Conservation (phyloP, 2,329 filamentous ascomycete species). For the Helotiales sp. region DNA sequence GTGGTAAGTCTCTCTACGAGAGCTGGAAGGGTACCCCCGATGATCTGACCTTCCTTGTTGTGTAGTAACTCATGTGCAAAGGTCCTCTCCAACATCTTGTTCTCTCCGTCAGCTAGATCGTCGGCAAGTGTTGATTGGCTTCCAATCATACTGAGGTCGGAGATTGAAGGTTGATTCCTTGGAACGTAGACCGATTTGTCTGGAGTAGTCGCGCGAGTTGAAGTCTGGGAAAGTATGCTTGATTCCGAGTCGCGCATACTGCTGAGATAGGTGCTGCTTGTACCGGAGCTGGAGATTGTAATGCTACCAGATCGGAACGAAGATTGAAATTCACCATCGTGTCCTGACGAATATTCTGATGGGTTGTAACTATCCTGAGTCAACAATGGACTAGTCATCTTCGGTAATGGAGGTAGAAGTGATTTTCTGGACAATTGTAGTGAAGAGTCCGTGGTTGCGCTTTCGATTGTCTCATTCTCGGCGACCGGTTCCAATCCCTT, state of each 20-base stretch:
- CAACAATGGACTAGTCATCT: conserved; percentile 57
- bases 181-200: conserved; percentile 54
- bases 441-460: conserved; percentile 44
- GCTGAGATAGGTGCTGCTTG: conserved; percentile 78
- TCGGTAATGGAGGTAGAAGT: conserved; percentile 61
- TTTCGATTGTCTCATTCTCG: conserved; percentile 29
- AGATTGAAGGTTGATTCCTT: conserved; percentile 62
- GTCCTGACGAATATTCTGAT: conserved; percentile 49
- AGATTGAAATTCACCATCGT: conserved; percentile 56
- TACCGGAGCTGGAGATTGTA: conserved; percentile 76
- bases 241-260: conserved; percentile 76
- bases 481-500: conserved; percentile 23
- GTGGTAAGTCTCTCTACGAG: conserved; percentile 91
- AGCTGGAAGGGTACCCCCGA: conserved; percentile 86
- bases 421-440: conserved; percentile 52
- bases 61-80: conserved; percentile 89
- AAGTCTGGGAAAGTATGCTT: conserved; percentile 79
- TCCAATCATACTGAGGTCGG: conserved; percentile 69
- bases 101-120: conserved; percentile 79
- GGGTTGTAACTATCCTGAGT: conserved; percentile 55
- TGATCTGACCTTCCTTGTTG: conserved; percentile 95
- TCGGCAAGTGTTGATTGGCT: conserved; percentile 71
- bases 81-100: conserved; percentile 85
- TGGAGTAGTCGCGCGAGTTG: conserved; percentile 87
- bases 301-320: conserved; percentile 70